Evolutionary conservation across 169 alveolate genomes (phyloP).

Genomic region (Eimeria tenella): DNA sequence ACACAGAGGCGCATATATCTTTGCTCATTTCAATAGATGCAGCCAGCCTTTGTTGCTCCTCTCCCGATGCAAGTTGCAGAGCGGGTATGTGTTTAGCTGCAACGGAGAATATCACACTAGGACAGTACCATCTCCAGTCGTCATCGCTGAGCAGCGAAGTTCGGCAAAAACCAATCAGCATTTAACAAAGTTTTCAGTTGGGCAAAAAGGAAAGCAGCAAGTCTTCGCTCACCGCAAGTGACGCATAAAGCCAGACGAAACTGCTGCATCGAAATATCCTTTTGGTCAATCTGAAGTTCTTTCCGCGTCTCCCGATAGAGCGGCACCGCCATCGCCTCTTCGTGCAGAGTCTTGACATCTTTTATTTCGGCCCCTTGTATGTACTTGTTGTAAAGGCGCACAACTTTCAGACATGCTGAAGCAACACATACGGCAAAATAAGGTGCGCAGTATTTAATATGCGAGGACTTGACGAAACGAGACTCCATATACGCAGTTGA

Average conservation of each 20-base stretch:
- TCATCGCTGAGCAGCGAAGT: background rate
- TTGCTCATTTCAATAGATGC: constrained; percentile 55
- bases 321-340: constrained; percentile 46
- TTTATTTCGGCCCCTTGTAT: constrained; percentile 52
- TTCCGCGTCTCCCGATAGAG: background rate
- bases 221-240: constrained; percentile 42
- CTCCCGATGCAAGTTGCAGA: constrained; percentile 59
- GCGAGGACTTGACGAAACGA: too few species aligned
- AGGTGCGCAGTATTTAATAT: too few species aligned
- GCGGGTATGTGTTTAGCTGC: constrained; percentile 66
- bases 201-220: background rate
- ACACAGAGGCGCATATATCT: constrained; percentile 32
- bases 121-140: too few species aligned
- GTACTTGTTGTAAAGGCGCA: constrained; percentile 39
- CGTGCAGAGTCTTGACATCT: constrained; percentile 25
- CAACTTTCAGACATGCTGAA: constrained; percentile 46
- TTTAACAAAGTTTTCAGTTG: background rate
- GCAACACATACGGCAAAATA: background rate
- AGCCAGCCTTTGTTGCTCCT: background rate
- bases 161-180: background rate
- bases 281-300: constrained; percentile 23
- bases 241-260: constrained; percentile 46
- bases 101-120: background rate
- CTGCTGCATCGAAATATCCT: background rate
- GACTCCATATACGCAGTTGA: too few species aligned